phyloP scores from a whole-genome alignment of 345 rosid species.

The Aurinia saxatilis region DNA sequence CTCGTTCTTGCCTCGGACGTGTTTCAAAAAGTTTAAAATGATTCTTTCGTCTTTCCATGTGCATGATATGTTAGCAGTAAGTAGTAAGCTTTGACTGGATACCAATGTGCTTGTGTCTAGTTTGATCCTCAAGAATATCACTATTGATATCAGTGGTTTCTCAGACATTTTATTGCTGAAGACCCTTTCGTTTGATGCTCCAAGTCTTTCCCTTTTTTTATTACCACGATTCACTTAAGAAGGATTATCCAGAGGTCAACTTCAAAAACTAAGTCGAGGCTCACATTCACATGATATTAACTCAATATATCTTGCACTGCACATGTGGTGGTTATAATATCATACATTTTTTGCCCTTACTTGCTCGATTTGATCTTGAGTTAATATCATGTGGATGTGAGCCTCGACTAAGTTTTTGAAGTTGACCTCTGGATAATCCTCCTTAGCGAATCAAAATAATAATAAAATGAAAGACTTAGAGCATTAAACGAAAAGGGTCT shows the following conservation, averaged over 20 bases:
- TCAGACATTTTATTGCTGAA: background rate
- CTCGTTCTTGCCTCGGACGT: constrained; percentile 2
- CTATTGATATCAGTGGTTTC: background rate
- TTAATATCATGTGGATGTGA: background rate
- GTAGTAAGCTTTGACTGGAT: constrained; percentile 15
- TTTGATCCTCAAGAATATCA: constrained; percentile 1
- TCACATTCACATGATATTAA: background rate
- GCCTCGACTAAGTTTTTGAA: background rate
- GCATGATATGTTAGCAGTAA: background rate
- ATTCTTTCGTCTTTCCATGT: constrained; percentile 21
- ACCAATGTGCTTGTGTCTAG: constrained; percentile 13
- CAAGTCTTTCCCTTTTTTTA: constrained; percentile 10
- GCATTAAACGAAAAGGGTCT: constrained; percentile 7
- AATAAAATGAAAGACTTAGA: constrained; percentile 7
- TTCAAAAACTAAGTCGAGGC: background rate
- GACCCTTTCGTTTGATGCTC: constrained; percentile 10
- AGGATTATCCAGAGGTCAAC: constrained; percentile 13
- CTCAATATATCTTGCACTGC: too few relatives aligned
- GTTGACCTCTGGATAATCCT: constrained; percentile 13
- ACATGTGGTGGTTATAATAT: too few relatives aligned
- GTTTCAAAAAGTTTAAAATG: constrained; percentile 17
- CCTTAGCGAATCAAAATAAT: background rate
- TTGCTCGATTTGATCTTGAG: background rate
- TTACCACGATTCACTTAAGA: background rate
- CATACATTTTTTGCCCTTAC: too few relatives aligned